phyloP scores from a whole-genome alignment of 441 rosid species.

The Daphne laureola region DNA sequence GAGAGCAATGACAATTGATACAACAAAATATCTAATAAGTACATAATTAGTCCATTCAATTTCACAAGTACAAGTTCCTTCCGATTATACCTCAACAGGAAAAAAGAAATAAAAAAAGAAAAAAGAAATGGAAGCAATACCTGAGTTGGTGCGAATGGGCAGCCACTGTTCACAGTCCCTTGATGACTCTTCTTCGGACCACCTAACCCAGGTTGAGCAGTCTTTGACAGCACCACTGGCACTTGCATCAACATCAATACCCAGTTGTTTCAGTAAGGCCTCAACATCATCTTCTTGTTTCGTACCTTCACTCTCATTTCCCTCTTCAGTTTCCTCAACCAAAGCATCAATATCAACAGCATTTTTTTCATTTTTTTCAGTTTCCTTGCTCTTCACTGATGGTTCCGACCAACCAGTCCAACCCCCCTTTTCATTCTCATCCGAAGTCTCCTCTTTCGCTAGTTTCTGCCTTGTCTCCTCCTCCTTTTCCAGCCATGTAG shows the following conservation, averaged over 20 bases:
- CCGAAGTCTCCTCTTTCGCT: constrained; percentile 50
- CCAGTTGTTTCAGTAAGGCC: constrained; percentile 71
- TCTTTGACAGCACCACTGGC: constrained; percentile 64
- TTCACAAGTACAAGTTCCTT: too few species aligned
- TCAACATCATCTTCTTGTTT: constrained; percentile 78
- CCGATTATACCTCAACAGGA: too few species aligned
- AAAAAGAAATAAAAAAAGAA: too few species aligned
- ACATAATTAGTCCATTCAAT: too few species aligned
- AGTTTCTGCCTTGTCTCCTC: constrained; percentile 74
- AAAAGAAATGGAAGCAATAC: constrained; percentile 29
- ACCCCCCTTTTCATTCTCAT: constrained; percentile 64
- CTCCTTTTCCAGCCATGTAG: constrained; percentile 86
- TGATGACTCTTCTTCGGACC: constrained; percentile 75
- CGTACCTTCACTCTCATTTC: constrained; percentile 38
- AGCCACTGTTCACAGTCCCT: constrained; percentile 82
- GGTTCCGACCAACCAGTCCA: constrained; percentile 98
- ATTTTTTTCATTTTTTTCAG: constrained; percentile 28
- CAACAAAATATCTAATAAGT: too few species aligned
- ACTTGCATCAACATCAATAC: constrained; percentile 64
- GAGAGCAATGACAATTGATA: too few species aligned
- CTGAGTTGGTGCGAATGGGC: constrained; percentile 63
- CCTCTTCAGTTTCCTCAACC: constrained; percentile 37
- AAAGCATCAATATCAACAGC: constrained; percentile 20
- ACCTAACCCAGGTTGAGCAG: constrained; percentile 72
- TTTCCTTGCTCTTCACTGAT: constrained; percentile 32